Conservation (phyloP, 1,139 yeast species). For the Blastobotrys serpentis region DNA sequence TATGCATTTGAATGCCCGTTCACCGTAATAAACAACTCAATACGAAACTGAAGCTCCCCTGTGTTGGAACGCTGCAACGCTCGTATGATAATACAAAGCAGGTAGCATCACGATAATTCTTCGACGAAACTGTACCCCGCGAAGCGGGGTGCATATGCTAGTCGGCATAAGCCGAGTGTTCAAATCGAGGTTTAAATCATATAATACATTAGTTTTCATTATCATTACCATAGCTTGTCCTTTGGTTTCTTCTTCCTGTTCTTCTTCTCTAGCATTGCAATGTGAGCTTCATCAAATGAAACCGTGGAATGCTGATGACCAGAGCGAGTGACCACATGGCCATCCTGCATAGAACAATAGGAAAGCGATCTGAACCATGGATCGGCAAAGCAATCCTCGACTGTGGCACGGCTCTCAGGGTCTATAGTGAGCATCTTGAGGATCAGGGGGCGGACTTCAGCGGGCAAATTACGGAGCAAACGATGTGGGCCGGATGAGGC, state of each 20-base stretch:
- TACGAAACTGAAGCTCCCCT: no score
- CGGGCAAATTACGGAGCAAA: slow-evolving; percentile 37
- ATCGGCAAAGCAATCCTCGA: slow-evolving; percentile 80
- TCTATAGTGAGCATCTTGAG: slow-evolving; percentile 38
- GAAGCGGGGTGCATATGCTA: no score
- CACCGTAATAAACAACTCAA: no score
- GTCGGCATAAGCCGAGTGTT: no score
- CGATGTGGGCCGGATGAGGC: slow-evolving; percentile 33
- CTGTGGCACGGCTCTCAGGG: slow-evolving; percentile 57
- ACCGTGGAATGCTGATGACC: slow-evolving; percentile 85
- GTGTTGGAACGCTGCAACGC: no score
- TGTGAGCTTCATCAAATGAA: slow-evolving; percentile 91
- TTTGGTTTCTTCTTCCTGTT: slow-evolving; percentile 41
- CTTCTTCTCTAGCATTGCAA: slow-evolving; percentile 81
- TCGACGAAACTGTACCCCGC: no score
- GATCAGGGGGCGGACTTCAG: slow-evolving; percentile 36
- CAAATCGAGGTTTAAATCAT: no score
- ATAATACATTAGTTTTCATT: slow-evolving; percentile 4
- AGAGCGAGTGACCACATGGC: slow-evolving; percentile 37
- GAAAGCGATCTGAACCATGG: slow-evolving; percentile 67
- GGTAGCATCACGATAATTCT: no score
- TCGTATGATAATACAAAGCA: no score
- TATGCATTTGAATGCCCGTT: no score
- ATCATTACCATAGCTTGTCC: slow-evolving; percentile 40
- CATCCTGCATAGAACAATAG: slow-evolving; percentile 45